phyloP scores from a whole-genome alignment of 805 yeast genomes.

The Phaffomyces opuntiae region DNA sequence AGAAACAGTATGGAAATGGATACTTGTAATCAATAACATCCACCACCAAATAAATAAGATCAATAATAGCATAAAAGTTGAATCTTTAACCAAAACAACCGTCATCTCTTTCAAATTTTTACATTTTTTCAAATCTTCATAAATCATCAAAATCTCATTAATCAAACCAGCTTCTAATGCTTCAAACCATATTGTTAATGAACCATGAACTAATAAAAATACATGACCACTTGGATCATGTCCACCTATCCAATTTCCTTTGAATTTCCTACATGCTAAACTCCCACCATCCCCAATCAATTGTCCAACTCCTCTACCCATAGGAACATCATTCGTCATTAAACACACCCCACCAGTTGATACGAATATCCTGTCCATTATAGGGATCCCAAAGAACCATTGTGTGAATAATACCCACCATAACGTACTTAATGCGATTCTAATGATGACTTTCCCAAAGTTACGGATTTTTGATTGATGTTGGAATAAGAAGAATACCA shows the following conservation, averaged over 20 bases:
- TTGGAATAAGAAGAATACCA: conserved; percentile 21
- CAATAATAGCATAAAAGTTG: conserved; percentile 24
- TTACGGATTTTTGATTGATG: conserved; percentile 8
- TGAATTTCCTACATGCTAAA: conserved; percentile 43
- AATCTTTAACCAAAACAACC: neutral
- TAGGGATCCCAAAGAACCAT: conserved; percentile 74
- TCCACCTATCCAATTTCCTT: conserved; percentile 75
- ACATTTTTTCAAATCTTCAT: neutral
- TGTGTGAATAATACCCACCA: conserved; percentile 91
- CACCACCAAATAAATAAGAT: conserved; percentile 63
- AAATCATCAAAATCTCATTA: neutral
- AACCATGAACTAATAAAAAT: conserved; percentile 64
- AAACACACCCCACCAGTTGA: conserved; percentile 78
- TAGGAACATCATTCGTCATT: conserved; percentile 42
- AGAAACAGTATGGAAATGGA: conserved; percentile 72
- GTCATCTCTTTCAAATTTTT: neutral
- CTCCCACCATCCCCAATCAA: conserved; percentile 6
- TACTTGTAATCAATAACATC: conserved; percentile 79
- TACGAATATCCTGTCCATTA: conserved; percentile 81
- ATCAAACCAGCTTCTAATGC: conserved; percentile 34
- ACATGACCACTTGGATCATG: conserved; percentile 97
- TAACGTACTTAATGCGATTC: conserved; percentile 31
- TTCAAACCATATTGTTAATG: conserved; percentile 63
- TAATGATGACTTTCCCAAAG: conserved; percentile 3
- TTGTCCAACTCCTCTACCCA: conserved; percentile 74